Base-by-base conservation (phyloP, 2,329 filamentous ascomycete species). In the Ceratocystis colombiana region DNA sequence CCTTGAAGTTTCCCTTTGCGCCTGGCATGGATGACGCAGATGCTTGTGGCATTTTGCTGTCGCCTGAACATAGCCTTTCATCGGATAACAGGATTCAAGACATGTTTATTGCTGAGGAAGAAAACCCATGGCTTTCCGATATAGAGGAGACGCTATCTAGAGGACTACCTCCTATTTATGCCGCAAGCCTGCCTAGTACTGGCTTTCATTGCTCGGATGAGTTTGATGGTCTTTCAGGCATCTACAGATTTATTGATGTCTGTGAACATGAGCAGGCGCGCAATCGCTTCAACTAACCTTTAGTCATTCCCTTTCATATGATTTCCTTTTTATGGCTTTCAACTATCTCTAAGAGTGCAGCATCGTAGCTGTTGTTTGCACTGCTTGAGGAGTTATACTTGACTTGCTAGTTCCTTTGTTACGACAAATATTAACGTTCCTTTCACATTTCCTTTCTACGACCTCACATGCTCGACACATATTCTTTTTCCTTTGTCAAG, bases 1-100 rank as follows among this genome's bases (percentile, higher is more conserved):
- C 90, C 4, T 80, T 97, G 22, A 82, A 86, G 55, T 96, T 96
- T 71, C 93, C 93, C 0, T 96, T 90, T 72, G 92, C 92, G 0
- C 88, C 92, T 0, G 79, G 78, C 15, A 70, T 71, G 3, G 69
- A 73, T 7, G 44, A 68, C 66, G 5, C 66, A 66, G 2, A 74
- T 74, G 53, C 74, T 73, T 0, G 67, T 79, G 41, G 77, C 77
- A 5, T 63, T 28, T 25, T 20, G 20, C 45, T 48, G 61, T 81
- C 80, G 17, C 79, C 80, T 1, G 78, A 77, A n/a, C 76, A 77
- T 6, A 82, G 81, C 2, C 69, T 79, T 48, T 75, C 77, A 28
- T 82, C 80, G 1, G 70, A 78, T 1, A 71, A 75, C 12, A 75
- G 78, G 17, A 74, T 78, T 44, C 77, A 76, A 20, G 75, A 75